A percentile compares a stretch with the other conserved stretches of the same genome.
These are phyloP conservation scores for Naegleria fowleri DNA, from an alignment of 208 protist species.

Conservation along the genomic window DNA sequence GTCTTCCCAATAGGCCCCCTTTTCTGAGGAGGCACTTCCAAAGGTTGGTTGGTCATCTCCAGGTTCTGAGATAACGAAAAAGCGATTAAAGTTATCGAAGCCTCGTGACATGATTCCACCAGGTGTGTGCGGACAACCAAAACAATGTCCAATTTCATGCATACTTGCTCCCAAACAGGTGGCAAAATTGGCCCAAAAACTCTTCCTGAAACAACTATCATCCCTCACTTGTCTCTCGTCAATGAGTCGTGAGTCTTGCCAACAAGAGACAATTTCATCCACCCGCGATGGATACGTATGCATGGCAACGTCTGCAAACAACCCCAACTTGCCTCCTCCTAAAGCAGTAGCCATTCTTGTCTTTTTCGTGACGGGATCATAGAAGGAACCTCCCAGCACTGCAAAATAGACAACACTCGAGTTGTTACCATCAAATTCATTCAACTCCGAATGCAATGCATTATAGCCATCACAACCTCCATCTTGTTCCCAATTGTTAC, in stretches of 20 bases:
- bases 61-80: neutral
- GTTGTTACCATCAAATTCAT: neutral
- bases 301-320: neutral
- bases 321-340: neutral
- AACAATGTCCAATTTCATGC: neutral
- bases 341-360: neutral
- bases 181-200: neutral
- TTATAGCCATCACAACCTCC: neutral
- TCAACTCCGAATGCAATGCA: neutral
- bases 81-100: neutral
- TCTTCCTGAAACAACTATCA: neutral
- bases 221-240: neutral
- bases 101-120: neutral
- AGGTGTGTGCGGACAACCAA: neutral
- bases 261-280: neutral
- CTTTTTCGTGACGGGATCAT: neutral
- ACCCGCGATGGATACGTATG: neutral
- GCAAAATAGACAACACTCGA: neutral
- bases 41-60: neutral
- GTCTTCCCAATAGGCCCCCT: neutral
- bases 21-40: neutral
- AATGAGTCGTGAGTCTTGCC: neutral
- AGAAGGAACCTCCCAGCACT: neutral
- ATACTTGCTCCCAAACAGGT: neutral
- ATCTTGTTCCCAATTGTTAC: neutral